Percentiles rank a stretch among this genome's conserved stretches.
Conservation (phyloP, 352 stramenopile genomes). For the Globisporangium yorkense region DNA sequence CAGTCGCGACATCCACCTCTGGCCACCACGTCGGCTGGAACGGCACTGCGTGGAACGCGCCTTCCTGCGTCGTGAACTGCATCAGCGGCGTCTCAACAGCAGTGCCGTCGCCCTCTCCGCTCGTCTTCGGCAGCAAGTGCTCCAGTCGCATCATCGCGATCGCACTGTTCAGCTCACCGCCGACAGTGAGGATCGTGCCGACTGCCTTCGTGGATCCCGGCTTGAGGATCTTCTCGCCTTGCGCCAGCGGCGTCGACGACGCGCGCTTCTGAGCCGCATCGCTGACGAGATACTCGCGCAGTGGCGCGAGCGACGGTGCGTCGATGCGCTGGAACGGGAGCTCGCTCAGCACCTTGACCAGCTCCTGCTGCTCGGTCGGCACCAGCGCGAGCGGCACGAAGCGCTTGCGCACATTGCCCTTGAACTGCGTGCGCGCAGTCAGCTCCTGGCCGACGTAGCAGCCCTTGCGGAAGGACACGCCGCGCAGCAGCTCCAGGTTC, state of each 20-base stretch:
- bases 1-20: slow-evolving; percentile 53
- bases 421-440: slow-evolving; percentile 92
- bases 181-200: slow-evolving; percentile 41
- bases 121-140: slow-evolving; percentile 44
- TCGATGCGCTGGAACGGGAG: slow-evolving; percentile 61
- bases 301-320: slow-evolving; percentile 18
- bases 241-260: slow-evolving; percentile 15
- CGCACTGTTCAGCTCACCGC: slow-evolving; percentile 33
- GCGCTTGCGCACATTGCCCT: slow-evolving; percentile 82
- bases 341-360: slow-evolving; percentile 42
- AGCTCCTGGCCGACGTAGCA: slow-evolving; percentile 96
- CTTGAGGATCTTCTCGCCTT: slow-evolving; percentile 45
- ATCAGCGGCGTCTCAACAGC: slow-evolving; percentile 26
- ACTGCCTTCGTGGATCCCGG: slow-evolving; percentile 52
- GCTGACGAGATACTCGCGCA: slow-evolving; percentile 43
- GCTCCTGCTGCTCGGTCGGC: slow-evolving; percentile 35
- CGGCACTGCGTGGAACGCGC: slow-evolving; percentile 59
- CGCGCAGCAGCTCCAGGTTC: slow-evolving; percentile 89
- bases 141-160: slow-evolving; percentile 79
- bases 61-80: slow-evolving; percentile 62
- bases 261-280: slow-evolving; percentile 20
- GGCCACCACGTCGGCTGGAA: slow-evolving; percentile 78
- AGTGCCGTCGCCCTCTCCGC: slow-evolving; percentile 9
- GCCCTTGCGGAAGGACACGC: slow-evolving; percentile 91
- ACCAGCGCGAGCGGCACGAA: slow-evolving; percentile 71